phyloP scores from a whole-genome alignment of 2,329 filamentous ascomycete genomes.

The Camillea tinctor region DNA sequence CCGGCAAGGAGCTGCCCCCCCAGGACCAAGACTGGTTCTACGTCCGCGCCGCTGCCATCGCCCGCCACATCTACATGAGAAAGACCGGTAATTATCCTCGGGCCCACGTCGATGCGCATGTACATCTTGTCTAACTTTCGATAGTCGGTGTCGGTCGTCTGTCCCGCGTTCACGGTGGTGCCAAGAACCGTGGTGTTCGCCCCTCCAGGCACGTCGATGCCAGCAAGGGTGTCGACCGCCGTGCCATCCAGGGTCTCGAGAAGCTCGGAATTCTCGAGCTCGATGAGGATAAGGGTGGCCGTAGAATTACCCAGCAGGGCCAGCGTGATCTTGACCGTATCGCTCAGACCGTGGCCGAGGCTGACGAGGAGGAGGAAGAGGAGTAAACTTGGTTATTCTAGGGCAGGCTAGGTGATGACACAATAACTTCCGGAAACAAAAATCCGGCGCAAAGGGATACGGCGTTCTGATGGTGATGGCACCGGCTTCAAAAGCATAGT shows the following conservation, averaged over 20 bases:
- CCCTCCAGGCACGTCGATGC: conserved; percentile 95
- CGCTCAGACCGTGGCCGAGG: conserved; percentile 76
- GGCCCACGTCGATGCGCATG: neutral
- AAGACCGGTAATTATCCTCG: conserved; percentile 69
- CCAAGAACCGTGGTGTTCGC: conserved; percentile 93
- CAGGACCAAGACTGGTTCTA: conserved; percentile 88
- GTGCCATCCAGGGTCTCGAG: conserved; percentile 95
- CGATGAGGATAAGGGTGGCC: conserved; percentile 97
- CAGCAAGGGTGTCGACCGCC: conserved; percentile 93
- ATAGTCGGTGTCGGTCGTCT: conserved; percentile 89
- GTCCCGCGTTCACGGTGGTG: conserved; percentile 91
- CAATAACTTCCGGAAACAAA: neutral
- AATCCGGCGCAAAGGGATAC: neutral
- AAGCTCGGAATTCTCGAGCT: conserved; percentile 98
- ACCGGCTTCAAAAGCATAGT: neutral
- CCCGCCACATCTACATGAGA: conserved; percentile 98
- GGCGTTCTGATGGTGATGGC: neutral
- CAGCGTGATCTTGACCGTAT: conserved; percentile 99
- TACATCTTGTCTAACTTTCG: neutral
- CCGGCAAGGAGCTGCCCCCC: conserved; percentile 94
- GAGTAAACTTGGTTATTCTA: conserved; percentile 50
- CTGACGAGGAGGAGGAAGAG: conserved; percentile 66
- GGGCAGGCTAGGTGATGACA: neutral
- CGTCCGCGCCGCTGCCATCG: conserved; percentile 87
- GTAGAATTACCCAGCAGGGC: conserved; percentile 95